These are phyloP conservation scores for Cordyceps pruinosa DNA, from an alignment of 2,329 filamentous ascomycete genomes.

Conservation along the genomic window DNA sequence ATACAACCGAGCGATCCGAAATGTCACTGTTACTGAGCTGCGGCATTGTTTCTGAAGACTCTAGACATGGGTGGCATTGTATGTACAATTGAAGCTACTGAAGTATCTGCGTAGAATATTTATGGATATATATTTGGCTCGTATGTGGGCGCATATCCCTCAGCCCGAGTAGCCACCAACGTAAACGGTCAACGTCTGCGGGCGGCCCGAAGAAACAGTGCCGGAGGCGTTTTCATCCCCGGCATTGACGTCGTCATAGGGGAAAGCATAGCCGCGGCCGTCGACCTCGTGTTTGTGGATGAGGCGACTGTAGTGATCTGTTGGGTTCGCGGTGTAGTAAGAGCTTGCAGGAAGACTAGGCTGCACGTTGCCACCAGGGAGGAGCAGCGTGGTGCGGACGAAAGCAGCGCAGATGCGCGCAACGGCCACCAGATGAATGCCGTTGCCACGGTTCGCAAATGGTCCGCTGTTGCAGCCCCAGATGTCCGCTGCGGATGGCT, in stretches of 20 bases:
- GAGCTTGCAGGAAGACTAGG: conserved; percentile 29
- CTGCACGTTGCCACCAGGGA: conserved; percentile 40
- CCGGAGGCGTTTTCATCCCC: conserved; percentile 46
- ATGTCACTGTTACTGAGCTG: too few species aligned
- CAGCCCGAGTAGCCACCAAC: conserved; percentile 17
- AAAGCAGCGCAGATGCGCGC: conserved; percentile 47
- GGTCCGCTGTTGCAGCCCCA: conserved; percentile 46
- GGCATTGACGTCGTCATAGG: conserved; percentile 62
- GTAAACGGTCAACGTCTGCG: conserved; percentile 24
- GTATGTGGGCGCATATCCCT: background rate
- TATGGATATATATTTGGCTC: background rate
- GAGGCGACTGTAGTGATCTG: conserved; percentile 52
- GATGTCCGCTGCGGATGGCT: conserved; percentile 39
- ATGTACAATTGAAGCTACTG: conserved; percentile 1
- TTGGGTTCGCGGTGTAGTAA: conserved; percentile 41
- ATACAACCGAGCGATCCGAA: too few species aligned
- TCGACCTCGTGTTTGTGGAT: conserved; percentile 55
- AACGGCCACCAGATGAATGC: conserved; percentile 35
- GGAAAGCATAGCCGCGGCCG: conserved; percentile 56
- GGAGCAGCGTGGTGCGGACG: conserved; percentile 37
- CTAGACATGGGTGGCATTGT: too few species aligned
- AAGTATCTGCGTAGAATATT: background rate
- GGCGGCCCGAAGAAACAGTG: conserved; percentile 21
- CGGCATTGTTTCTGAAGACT: too few species aligned
- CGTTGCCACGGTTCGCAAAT: conserved; percentile 33